Conservation (phyloP, 164 flowering plant genomes). For the Umbilicus rupestris region DNA sequence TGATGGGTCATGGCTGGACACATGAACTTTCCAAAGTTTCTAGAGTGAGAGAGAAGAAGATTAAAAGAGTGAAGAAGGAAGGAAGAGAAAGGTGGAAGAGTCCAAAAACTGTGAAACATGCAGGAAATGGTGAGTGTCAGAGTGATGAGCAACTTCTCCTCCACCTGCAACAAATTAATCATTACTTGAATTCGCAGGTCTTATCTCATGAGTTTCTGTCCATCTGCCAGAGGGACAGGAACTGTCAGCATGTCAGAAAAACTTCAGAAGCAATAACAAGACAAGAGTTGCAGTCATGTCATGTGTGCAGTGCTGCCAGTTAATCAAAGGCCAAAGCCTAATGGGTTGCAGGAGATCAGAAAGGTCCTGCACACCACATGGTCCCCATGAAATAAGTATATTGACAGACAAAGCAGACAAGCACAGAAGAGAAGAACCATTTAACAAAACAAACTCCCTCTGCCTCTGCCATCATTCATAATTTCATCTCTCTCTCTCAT, state of each 20-base stretch:
- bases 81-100: background rate
- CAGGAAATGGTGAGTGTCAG: background rate
- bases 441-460: background rate
- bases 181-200: slow-evolving; percentile 5
- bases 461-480: too few relatives aligned
- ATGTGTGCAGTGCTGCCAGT: slow-evolving; percentile 5
- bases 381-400: background rate
- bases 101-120: background rate
- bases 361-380: slow-evolving; percentile 1
- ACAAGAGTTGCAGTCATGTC: slow-evolving; percentile 7
- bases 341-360: background rate
- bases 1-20: too few relatives aligned
- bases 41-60: too few relatives aligned
- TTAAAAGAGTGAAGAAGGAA: too few relatives aligned
- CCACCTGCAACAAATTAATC: slow-evolving; percentile 4
- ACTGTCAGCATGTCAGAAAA: background rate
- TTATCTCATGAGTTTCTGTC: slow-evolving; percentile 5
- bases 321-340: background rate
- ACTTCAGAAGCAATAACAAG: background rate
- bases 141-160: background rate
- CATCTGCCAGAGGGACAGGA: background rate
- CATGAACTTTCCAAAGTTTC: too few relatives aligned
- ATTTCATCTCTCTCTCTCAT: too few relatives aligned
- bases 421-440: background rate
- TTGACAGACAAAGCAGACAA: background rate